Evolutionary conservation across 148 eudicot species (phyloP).

Genomic region (Gaultheria prostrata): DNA sequence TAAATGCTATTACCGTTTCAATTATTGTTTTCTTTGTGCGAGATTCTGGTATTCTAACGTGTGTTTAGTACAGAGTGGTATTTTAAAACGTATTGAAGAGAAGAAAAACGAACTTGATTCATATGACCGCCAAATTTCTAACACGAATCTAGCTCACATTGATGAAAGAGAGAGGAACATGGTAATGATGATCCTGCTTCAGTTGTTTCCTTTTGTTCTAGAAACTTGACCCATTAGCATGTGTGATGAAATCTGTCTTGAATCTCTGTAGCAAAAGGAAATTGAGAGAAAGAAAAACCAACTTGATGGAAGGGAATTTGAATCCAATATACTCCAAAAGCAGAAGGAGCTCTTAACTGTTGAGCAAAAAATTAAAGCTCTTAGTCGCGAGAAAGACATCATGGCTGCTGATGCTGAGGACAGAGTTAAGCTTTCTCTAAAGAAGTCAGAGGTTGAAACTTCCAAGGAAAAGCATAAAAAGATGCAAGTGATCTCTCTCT

Average conservation of each 20-base stretch:
- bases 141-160: slow-evolving; percentile 41
- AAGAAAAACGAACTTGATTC: slow-evolving; percentile 56
- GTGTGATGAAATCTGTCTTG: slow-evolving; percentile 1
- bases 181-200: slow-evolving; percentile 37
- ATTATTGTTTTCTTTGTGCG: slow-evolving; percentile 10
- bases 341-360: slow-evolving; percentile 38
- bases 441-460: slow-evolving; percentile 62
- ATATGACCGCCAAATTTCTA: slow-evolving; percentile 49
- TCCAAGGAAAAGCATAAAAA: slow-evolving; percentile 63
- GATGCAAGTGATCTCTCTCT: slow-evolving; percentile 50
- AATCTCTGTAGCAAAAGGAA: slow-evolving; percentile 48
- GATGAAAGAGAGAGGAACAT: slow-evolving; percentile 68
- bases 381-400: slow-evolving; percentile 51
- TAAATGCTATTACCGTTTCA: not conserved
- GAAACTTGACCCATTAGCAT: not conserved
- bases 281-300: slow-evolving; percentile 61
- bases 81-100: slow-evolving; percentile 48
- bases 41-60: slow-evolving; percentile 3
- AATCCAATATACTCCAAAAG: slow-evolving; percentile 32
- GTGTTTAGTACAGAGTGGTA: slow-evolving; percentile 37
- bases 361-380: slow-evolving; percentile 49
- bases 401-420: slow-evolving; percentile 68
- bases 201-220: slow-evolving; percentile 1
- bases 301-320: slow-evolving; percentile 52
- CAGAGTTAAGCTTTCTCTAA: slow-evolving; percentile 56